Conservation (phyloP, 2,329 filamentous ascomycete genomes). For the Talaromyces sp. region DNA sequence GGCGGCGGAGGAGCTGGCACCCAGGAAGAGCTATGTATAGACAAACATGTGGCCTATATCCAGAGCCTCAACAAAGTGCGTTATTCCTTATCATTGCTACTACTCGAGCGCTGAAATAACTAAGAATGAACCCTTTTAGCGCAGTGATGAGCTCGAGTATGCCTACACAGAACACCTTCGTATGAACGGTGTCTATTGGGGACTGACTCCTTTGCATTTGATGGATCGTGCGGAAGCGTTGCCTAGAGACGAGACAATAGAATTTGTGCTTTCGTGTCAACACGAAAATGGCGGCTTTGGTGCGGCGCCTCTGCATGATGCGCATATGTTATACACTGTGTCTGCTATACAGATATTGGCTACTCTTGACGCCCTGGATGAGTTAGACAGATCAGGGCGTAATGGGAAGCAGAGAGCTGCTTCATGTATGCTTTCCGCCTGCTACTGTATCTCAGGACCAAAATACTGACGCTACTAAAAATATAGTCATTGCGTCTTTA, state of each 20-base stretch:
- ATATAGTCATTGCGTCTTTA: conserved; percentile 69
- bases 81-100: conserved; percentile 21
- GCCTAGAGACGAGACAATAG: conserved; percentile 74
- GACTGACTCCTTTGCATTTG: conserved; percentile 81
- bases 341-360: conserved; percentile 92
- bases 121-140: conserved; percentile 48
- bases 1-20: conserved; percentile 46
- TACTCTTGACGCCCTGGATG: conserved; percentile 77
- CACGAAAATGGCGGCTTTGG: conserved; percentile 87
- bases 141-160: conserved; percentile 93
- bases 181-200: conserved; percentile 96
- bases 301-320: conserved; percentile 88
- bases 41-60: conserved; percentile 85
- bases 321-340: conserved; percentile 93
- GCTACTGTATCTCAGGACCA: neutral
- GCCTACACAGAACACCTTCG: conserved; percentile 97
- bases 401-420: conserved; percentile 69
- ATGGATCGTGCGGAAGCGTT: conserved; percentile 78
- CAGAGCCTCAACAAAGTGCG: conserved; percentile 82
- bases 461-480: neutral
- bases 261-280: conserved; percentile 95
- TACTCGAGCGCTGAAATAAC: neutral
- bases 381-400: conserved; percentile 68
- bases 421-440: conserved; percentile 60
- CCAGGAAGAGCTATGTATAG: conserved; percentile 52